Base-by-base conservation (phyloP, 1,139 yeast species). In the Geotrichum reessii region DNA sequence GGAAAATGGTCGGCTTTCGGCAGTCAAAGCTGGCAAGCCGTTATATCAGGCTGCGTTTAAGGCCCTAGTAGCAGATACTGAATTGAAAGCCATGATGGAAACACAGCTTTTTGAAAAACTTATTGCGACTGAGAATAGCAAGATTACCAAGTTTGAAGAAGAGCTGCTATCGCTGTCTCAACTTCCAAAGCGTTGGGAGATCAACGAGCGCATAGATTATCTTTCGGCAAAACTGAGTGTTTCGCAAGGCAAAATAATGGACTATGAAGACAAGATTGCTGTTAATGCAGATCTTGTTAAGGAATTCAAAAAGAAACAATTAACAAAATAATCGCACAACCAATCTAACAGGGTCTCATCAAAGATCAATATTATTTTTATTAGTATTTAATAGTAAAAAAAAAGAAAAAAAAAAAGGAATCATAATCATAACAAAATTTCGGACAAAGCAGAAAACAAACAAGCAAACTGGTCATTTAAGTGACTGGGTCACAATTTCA, bases 21-120 rank as follows among this genome's bases (percentile, higher is more conserved):
- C 81, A 7, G 81, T 93, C 37, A 73, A 76, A 42, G 89, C 95
- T 0, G 96, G 97, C 0, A 84, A 92, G 67, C 99, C 99, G 1
- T 75, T 93, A 25, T 92, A 78, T 71, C 81, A 81, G 62, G 90
- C 93, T 0, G 97, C 98, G 0, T 93, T 93, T 74, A 70, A 76
- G 58, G 79, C 81, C 59, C 77, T 93, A 67, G 79, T 85, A 3
- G 67, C 76, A 0, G 93, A 90, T 69, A 67, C 75, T 17, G 78
- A 80, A 46, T 74, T 88, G 11, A 80, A 77, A 61, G 83, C 82
- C 27, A 76, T 83, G 24, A 79, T 88, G 72, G 96, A 90, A 69
- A 77, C 85, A 1, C 79, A 82, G 33, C 83, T 84, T 63, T 74
- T 86, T 56, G 74, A 77, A 54, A 77, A 78, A 52, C 74, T 85